Base-by-base conservation (phyloP, 257 asterid genomes). In the Lithospermum erythrorhizon region DNA sequence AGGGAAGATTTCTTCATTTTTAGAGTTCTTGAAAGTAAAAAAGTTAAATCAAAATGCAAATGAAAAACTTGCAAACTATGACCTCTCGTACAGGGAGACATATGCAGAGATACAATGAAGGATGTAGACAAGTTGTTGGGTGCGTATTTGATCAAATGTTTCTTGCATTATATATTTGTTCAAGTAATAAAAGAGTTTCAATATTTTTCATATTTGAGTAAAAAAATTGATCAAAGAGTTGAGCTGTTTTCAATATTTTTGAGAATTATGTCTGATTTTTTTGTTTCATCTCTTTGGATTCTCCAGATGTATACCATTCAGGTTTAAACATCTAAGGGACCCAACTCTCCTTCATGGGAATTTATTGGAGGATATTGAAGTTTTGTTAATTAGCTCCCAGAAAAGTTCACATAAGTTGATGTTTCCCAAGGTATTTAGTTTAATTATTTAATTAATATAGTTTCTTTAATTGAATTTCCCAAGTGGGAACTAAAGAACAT, bases 321-420 rank as follows among this genome's bases (percentile, higher is more conserved):
- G 95, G 76, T 62, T 83, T 21, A 86, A 60, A 35, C 72, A 75
- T 56, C 56, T 27, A 59, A 67, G 55, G 65, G 70, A 73, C 55
- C 66, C 89, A 25, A 24, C 73, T 59, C 58, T 70, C 8, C 59
- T 62, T 65, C 64, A 61, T 29, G 72, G 77, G 71, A 61, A 70
- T 32, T 55, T 67, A 48, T 65, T 79, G 59, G 86, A 83, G 59
- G 94, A 91, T 62, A 49, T 91, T 63, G 96, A 91, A 70, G 77
- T 91, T 70, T 87, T 91, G 56, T 58, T 91, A 74, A 82, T 91
- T 72, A 88, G 94, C 80, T 91, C 98, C 0, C 98, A 86, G 59
- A 91, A 84, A 74, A 84, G 90, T 65, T 41, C 90, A 48, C 49
- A 41, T 14, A 86, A 79, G 75, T 68, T 86, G 82, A 87, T 88